Conservation (phyloP, 2,329 filamentous ascomycete genomes). For the Phialemoniopsis sp. region DNA sequence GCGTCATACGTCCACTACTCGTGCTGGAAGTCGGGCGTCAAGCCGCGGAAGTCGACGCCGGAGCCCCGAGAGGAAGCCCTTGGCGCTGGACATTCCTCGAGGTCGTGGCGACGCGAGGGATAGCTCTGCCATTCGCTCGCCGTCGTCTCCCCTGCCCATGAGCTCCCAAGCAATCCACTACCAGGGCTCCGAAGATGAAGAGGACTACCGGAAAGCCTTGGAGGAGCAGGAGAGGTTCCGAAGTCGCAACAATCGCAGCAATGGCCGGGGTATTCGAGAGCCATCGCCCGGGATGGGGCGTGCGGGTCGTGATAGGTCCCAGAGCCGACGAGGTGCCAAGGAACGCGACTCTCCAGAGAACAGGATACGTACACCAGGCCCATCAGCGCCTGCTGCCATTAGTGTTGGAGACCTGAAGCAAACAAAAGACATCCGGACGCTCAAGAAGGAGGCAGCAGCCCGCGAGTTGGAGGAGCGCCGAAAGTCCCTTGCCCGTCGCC, state of each 20-base stretch:
- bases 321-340: slow-evolving; percentile 16
- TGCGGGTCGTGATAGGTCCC: slow-evolving; percentile 15
- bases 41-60: slow-evolving; percentile 41
- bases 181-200: slow-evolving; percentile 60
- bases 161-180: slow-evolving; percentile 52
- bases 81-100: slow-evolving; percentile 42
- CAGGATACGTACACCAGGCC: slow-evolving; percentile 19
- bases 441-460: slow-evolving; percentile 71
- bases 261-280: slow-evolving; percentile 28
- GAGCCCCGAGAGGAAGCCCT: slow-evolving; percentile 41
- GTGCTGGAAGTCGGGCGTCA: slow-evolving; percentile 39
- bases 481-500: slow-evolving; percentile 75
- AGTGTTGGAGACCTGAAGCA: slow-evolving; percentile 50
- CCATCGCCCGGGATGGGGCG: slow-evolving; percentile 13
- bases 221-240: slow-evolving; percentile 53
- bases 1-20: slow-evolving; percentile 23
- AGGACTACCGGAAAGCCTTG: slow-evolving; percentile 50
- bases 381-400: slow-evolving; percentile 36
- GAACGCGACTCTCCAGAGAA: slow-evolving; percentile 22
- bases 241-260: slow-evolving; percentile 48
- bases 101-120: slow-evolving; percentile 61
- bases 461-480: slow-evolving; percentile 86
- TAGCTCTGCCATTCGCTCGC: slow-evolving; percentile 61
- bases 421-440: slow-evolving; percentile 56
- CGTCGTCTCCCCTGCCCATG: slow-evolving; percentile 77